Base-by-base conservation (phyloP, 2,329 filamentous ascomycete genomes). In the Ilyonectria mors-panacis region DNA sequence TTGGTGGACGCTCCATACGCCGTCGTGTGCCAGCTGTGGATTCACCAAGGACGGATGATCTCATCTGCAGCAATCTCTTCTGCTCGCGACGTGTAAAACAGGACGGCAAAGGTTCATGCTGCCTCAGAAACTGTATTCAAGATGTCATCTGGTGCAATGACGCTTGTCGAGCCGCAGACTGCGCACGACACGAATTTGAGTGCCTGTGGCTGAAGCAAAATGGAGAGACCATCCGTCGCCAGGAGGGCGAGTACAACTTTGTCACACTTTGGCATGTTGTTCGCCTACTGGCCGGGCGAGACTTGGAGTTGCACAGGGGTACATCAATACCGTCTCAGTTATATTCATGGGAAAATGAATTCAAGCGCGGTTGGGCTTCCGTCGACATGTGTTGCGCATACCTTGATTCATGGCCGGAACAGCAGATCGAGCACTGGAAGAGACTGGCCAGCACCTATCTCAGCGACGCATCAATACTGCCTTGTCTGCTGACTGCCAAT, bases 121-220 rank as follows among this genome's bases (percentile, higher is more conserved):
- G 76, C 65, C 63, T 59, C 26, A 62, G 59, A 1, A 70, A 63
- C 4, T 78, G 76, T 59, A 56, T 63, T 30, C 35, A 45, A 2
- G 73, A 78, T 10, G 75, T 78, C n/a, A 66, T 73, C 1, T 78
- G 76, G 76, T 78, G 76, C 58, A 70, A 70, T 47, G 50, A 68
- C 19, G 60, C 60, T 15, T 78, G 76, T 39, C 73, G 62, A 54
- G 55, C 54, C 2, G 63, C 61, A 2, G 76, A 77, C 33, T 59
- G 62, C 3, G 23, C 26, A 30, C 72, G 76, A 19, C 76, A 78
- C 65, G 69, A 69, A 1, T 76, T 65, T 55, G 76, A 78, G 64
- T 78, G 76, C 47, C 30, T 54, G 19, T 78, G 76, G 76, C 26
- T 78, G 2, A 75, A 67, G 57, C 51, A 63, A 15, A 54, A 71